phyloP scores from a whole-genome alignment of 352 stramenopile genomes.

The Pythium phragmiticola region DNA sequence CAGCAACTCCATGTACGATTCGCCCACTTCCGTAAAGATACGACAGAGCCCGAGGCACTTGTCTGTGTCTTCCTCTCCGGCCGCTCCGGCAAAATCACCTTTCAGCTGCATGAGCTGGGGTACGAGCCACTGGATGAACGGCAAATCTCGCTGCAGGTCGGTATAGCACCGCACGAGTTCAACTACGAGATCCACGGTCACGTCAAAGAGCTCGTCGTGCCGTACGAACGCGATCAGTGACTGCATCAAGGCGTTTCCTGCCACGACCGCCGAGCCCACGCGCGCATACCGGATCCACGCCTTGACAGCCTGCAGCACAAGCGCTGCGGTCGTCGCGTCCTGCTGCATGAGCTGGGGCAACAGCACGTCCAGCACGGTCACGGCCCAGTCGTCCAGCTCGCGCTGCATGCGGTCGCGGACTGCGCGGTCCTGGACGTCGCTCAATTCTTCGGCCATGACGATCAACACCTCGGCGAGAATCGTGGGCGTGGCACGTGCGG shows the following conservation, averaged over 20 bases:
- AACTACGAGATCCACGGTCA: constrained; percentile 76
- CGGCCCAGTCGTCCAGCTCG: constrained; percentile 64
- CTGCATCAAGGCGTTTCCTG: constrained; percentile 69
- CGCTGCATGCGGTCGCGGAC: constrained; percentile 49
- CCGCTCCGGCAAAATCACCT: constrained; percentile 48
- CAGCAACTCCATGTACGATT: constrained; percentile 82
- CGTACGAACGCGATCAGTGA: constrained; percentile 60
- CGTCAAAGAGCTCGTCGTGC: constrained; percentile 83
- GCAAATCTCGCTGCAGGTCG: constrained; percentile 40
- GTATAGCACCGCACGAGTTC: constrained; percentile 72
- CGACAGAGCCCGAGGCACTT: constrained; percentile 75
- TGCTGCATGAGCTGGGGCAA: constrained; percentile 81
- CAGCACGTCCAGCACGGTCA: constrained; percentile 52
- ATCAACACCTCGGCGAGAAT: constrained; percentile 60
- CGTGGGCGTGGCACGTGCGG: constrained; percentile 32
- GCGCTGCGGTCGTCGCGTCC: constrained; percentile 51
- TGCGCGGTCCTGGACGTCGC: constrained; percentile 45
- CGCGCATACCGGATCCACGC: constrained; percentile 66
- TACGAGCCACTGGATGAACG: constrained; percentile 76
- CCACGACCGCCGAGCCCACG: constrained; percentile 39
- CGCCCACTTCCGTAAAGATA: constrained; percentile 90
- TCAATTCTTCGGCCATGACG: constrained; percentile 69
- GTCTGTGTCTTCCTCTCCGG: constrained; percentile 67
- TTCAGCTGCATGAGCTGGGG: constrained; percentile 71
- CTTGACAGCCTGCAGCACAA: constrained; percentile 55